Evolutionary conservation across 352 stramenopile species (phyloP), one percentile per base, ranked within the genome.

Genomic region (Pythium volutum): DNA sequence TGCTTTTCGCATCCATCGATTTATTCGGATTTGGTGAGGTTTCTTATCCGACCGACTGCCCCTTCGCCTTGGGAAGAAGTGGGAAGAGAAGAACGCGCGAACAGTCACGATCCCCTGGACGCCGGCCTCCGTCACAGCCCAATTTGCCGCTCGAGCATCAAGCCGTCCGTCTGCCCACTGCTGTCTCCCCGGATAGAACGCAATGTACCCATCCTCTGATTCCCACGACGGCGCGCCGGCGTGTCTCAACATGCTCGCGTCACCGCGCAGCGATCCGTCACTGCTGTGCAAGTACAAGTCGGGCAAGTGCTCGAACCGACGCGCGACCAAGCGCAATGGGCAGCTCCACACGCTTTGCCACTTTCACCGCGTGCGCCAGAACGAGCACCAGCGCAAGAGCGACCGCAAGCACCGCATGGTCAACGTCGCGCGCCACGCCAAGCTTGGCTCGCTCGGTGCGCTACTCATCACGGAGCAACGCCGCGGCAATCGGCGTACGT

Each of bases 211-310:
- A 62, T 46, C 55, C 15, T 41, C 43, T 9, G 34, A 49, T 8
- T 42, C 45, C 11, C 42, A 48, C 20, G 56, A 64, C 46, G 51
- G 57, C 41, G 42, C 48, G 14, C 14, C 62, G 18, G 33, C 53
- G 6, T 62, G 61, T 55, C 61, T 68, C 34, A 68, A 66, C 46
- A 57, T 55, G 43, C 59, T 79, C 20, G 73, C 71, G 42, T 75
- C 67, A 12, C 71, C 77, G n/a, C 64, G 79, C 43, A 80, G 72
- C 51, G 59, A 73, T 46, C 69, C 78, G 6, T 64, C 71, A 27
- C 70, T 88, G 39, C 70, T 87, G 18, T 95, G 86, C 73, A 91
- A 90, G 65, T 95, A 95, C 79, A 93, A 93, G 73, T 93, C 83
- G 16, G 78, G 81, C 67, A 91, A 91, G 71, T 95, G 86, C 70